phyloP scores from a whole-genome alignment of 1,284 basidiomycete species.

The Athelia sp. region DNA sequence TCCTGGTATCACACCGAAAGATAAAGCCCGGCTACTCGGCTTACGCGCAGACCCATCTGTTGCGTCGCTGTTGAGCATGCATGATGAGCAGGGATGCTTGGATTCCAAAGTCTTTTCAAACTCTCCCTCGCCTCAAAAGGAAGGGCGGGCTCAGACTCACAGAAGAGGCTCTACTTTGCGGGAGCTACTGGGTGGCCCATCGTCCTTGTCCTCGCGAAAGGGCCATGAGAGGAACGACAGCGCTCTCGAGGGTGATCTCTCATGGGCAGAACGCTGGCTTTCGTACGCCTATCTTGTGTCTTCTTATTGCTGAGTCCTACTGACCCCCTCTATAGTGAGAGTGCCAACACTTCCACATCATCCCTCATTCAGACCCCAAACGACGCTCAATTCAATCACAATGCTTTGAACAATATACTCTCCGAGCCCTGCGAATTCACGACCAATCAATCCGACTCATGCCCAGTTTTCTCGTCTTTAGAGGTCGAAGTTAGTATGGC shows the following conservation, averaged over 20 bases:
- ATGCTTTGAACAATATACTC: constrained; percentile 28
- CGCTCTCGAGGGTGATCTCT: constrained; percentile 61
- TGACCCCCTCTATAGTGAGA: not conserved
- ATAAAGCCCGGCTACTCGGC: constrained; percentile 46
- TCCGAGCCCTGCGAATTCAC: constrained; percentile 42
- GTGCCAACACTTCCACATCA: constrained; percentile 38
- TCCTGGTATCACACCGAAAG: constrained; percentile 30
- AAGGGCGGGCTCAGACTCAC: constrained; percentile 45
- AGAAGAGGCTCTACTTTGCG: constrained; percentile 67
- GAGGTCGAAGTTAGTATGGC: constrained; percentile 62
- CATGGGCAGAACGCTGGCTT: constrained; percentile 72
- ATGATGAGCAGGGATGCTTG: constrained; percentile 65
- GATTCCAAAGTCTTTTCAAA: constrained; percentile 61
- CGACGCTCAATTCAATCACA: constrained; percentile 22
- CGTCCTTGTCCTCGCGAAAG: constrained; percentile 21
- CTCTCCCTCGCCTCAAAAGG: constrained; percentile 32
- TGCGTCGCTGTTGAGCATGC: constrained; percentile 62
- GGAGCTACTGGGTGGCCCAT: constrained; percentile 57
- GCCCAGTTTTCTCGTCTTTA: constrained; percentile 61
- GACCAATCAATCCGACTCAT: constrained; percentile 29
- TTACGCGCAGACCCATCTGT: constrained; percentile 74
- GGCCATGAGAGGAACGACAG: constrained; percentile 16
- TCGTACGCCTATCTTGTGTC: constrained; percentile 38
- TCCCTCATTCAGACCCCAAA: constrained; percentile 44
- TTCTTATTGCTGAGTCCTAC: constrained; percentile 5